A percentile compares a stretch with the other conserved stretches of the same genome.
Conservation (phyloP, 352 stramenopile species). For the Halophytophthora batemanensis region DNA sequence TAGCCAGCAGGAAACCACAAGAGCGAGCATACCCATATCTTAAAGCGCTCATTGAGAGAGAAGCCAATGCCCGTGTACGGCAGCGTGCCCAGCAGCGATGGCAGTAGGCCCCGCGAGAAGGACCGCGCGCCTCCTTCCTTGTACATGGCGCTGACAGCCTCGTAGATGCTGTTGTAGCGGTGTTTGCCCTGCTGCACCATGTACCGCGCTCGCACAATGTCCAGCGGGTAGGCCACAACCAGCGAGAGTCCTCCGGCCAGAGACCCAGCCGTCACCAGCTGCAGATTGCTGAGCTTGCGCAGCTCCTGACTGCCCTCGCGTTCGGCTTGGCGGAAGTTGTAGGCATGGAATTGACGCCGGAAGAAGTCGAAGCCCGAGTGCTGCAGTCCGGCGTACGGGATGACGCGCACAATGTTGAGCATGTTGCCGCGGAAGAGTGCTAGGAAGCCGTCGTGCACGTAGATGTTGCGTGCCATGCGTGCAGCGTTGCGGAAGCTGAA, state of each 20-base stretch:
- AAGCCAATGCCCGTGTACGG: constrained; percentile 87
- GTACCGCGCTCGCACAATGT: constrained; percentile 80
- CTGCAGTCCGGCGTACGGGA: constrained; percentile 76
- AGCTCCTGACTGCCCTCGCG: constrained; percentile 24
- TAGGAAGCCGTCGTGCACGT: constrained; percentile 63
- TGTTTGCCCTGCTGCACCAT: constrained; percentile 85
- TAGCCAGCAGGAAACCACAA: neutral
- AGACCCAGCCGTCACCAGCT: constrained; percentile 70
- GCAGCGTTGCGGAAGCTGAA: constrained; percentile 78
- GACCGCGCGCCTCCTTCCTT: constrained; percentile 59
- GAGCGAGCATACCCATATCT: constrained; percentile 49
- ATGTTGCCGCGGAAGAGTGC: constrained; percentile 74
- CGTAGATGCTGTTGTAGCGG: constrained; percentile 66
- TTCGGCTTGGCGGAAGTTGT: constrained; percentile 63
- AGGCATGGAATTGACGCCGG: constrained; percentile 71
- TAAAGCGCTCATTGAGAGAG: constrained; percentile 81
- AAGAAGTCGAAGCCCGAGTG: constrained; percentile 87
- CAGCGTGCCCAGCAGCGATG: constrained; percentile 79
- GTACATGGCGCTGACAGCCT: constrained; percentile 78
- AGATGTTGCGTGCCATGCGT: constrained; percentile 59
- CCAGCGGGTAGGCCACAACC: constrained; percentile 73
- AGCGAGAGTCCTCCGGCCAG: constrained; percentile 72
- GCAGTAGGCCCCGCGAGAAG: constrained; percentile 68
- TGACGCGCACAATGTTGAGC: constrained; percentile 75
- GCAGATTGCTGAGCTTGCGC: constrained; percentile 70